These are phyloP conservation scores for Candida ponderosae DNA, from an alignment of 805 yeast genomes.

Conservation along the genomic window DNA sequence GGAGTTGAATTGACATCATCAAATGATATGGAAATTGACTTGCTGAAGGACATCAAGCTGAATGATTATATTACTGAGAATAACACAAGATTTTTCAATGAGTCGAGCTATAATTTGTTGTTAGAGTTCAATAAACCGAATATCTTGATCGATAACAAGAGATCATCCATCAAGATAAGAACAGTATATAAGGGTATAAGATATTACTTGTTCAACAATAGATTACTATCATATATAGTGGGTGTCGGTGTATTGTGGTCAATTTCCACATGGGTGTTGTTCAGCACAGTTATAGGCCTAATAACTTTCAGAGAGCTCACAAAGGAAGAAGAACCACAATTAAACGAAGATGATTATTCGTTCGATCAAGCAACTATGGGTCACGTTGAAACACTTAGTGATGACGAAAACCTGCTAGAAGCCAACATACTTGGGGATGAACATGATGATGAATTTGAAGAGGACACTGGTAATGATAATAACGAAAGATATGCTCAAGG, in stretches of 20 bases:
- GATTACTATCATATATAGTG: slow-evolving; percentile 13
- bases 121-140: slow-evolving; percentile 15
- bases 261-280: slow-evolving; percentile 7
- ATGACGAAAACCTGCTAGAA: neutral
- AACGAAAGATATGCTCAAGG: no score
- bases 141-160: slow-evolving; percentile 11
- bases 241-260: slow-evolving; percentile 14
- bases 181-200: slow-evolving; percentile 17
- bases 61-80: slow-evolving; percentile 3
- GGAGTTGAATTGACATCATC: slow-evolving; percentile 3
- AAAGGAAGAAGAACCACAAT: neutral
- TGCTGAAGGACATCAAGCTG: slow-evolving; percentile 9
- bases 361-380: neutral
- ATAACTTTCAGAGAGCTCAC: slow-evolving; percentile 7
- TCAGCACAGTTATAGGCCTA: slow-evolving; percentile 12
- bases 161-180: slow-evolving; percentile 10
- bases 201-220: slow-evolving; percentile 17
- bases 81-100: slow-evolving; percentile 2
- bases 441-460: no score
- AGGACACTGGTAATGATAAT: no score
- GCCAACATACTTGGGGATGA: no score
- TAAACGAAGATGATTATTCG: neutral
- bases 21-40: slow-evolving; percentile 3
- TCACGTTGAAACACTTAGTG: neutral
- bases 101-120: slow-evolving; percentile 3